Evolutionary conservation across 768 basidiomycete species (phyloP), one percentile per base, ranked within the genome.

Genomic region (Amanita polypyramis): DNA sequence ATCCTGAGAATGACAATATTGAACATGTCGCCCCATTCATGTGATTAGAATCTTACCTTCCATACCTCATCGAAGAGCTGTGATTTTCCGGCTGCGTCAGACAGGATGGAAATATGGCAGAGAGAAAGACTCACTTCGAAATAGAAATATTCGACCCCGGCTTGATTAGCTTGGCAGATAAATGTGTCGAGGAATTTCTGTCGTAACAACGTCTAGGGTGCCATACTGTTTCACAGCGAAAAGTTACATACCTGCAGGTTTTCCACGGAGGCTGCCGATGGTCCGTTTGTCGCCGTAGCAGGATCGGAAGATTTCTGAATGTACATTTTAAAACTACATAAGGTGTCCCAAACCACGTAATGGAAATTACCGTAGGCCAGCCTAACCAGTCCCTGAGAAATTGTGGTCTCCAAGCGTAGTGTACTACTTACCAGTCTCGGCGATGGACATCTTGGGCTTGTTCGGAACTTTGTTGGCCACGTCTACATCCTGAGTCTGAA

Each of bases 71-170:
- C 90, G 52, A 76, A 79, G 59, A 70, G 80, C 74, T 88, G 62
- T 1, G 25, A n/a, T 47, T 29, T 45, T 34, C 19, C n/a, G 32
- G 20, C 11, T 21, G 9, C 5, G 32, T 5, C 10, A 8, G 33
- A 17, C n/a, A 35, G 51, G 19, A 9, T 49, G 35, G 47, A 38
- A 25, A 39, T 30, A 21, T 33, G 17, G 14, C 20, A 10, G 25
- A 4, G 8, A 46, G 14, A 44, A 33, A 4, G 32, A 63, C 71
- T 11, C 40, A 77, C 77, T 72, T 86, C 86, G 51, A 91, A 90
- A 70, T 77, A 94, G 75, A 92, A 96, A 67, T 95, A 95, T 12
- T 77, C 70, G 0, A 87, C 92, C 10, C 76, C 76, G 52, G 92
- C 92, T 14, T 62, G 52, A 61, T 92, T 96, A 0, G 94, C 86